A percentile compares a stretch with the other conserved stretches of the same genome.
Conservation (phyloP, 2,329 filamentous ascomycete genomes). For the Keithomyces neogunnii region DNA sequence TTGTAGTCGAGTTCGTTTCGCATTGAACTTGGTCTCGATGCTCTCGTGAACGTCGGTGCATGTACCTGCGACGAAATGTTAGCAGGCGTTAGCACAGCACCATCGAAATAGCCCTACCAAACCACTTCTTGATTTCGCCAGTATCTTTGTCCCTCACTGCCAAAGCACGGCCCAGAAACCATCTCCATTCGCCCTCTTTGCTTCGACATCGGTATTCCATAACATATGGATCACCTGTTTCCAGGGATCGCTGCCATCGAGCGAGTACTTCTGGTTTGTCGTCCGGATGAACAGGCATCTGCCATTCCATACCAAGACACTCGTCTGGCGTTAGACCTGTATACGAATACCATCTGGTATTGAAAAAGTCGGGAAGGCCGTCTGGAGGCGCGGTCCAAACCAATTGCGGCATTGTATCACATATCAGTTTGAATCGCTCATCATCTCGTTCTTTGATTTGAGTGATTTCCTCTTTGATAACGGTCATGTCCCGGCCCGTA, state of each 20-base stretch:
- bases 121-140: conserved; percentile 69
- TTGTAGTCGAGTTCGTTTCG: conserved; percentile 60
- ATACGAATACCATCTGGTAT: conserved; percentile 71
- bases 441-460: conserved; percentile 64
- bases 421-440: conserved; percentile 65
- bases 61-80: conserved; percentile 34
- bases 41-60: conserved; percentile 73
- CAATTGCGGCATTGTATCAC: conserved; percentile 62
- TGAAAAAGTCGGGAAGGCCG: conserved; percentile 65
- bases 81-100: neutral
- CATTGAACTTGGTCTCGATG: conserved; percentile 58
- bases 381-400: conserved; percentile 67
- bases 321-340: conserved; percentile 58
- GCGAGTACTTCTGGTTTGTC: conserved; percentile 49
- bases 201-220: conserved; percentile 64
- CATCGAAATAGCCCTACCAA: conserved; percentile 36
- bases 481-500: conserved; percentile 64
- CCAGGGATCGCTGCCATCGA: conserved; percentile 54
- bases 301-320: conserved; percentile 56
- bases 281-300: conserved; percentile 59
- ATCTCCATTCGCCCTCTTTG: conserved; percentile 63
- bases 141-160: conserved; percentile 58
- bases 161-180: conserved; percentile 68
- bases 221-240: conserved; percentile 59
- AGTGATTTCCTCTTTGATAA: conserved; percentile 59